These are phyloP conservation scores for Cystoderma amianthinum DNA, from an alignment of 768 basidiomycete genomes.

Conservation along the genomic window DNA sequence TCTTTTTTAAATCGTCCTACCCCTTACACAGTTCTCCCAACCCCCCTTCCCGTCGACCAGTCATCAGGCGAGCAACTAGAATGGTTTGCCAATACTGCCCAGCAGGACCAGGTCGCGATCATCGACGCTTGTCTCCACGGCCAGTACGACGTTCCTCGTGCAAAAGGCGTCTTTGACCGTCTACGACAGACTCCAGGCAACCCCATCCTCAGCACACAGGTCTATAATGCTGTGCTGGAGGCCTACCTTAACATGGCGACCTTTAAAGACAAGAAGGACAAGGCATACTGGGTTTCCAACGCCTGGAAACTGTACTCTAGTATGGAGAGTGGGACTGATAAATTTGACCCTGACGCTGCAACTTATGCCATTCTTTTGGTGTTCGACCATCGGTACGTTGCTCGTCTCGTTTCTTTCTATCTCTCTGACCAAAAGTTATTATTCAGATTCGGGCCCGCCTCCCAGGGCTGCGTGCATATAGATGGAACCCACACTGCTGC, in stretches of 20 bases:
- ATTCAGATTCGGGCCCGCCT: neutral
- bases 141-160: slow-evolving; percentile 69
- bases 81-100: slow-evolving; percentile 58
- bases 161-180: slow-evolving; percentile 63
- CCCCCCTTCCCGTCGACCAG: slow-evolving; percentile 52
- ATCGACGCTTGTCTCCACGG: slow-evolving; percentile 82
- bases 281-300: slow-evolving; percentile 53
- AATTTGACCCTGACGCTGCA: slow-evolving; percentile 39
- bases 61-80: slow-evolving; percentile 32
- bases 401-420: slow-evolving; percentile 1
- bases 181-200: slow-evolving; percentile 33
- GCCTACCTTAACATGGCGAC: slow-evolving; percentile 58
- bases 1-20: slow-evolving; percentile 40
- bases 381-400: slow-evolving; percentile 45
- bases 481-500: neutral
- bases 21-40: slow-evolving; percentile 54
- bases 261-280: slow-evolving; percentile 33
- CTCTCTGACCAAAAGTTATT: no score
- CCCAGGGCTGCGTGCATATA: neutral
- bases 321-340: slow-evolving; percentile 44
- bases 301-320: slow-evolving; percentile 52
- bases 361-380: slow-evolving; percentile 70
- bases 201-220: slow-evolving; percentile 28
- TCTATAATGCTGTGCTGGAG: slow-evolving; percentile 65
- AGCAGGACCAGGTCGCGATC: slow-evolving; percentile 66